Base-by-base conservation (phyloP, 768 basidiomycete genomes). In the Stropharia rugosoannulata region DNA sequence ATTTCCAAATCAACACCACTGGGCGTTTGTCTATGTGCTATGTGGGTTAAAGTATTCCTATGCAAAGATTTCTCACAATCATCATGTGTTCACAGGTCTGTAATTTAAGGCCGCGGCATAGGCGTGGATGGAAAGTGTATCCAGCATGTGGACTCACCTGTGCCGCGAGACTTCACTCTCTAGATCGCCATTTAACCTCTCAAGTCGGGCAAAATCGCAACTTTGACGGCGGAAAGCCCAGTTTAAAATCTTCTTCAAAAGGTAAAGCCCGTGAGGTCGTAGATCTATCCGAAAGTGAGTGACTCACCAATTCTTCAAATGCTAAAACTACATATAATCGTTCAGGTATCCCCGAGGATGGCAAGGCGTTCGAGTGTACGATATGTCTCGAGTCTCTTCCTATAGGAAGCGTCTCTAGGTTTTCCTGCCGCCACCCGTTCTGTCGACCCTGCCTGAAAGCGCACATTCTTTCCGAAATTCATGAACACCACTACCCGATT, bases 401-500 rank as follows among this genome's bases (percentile, higher is more conserved):
- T 22, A 18, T 46, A 15, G 58, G 60, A 29, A 39, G 59, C 16
- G 16, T 65, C 15, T 51, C 54, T 22, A 55, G 42, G 50, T 51
- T 84, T 70, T 19, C 64, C 18, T 88, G 86, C 59, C 56, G 61
- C 8, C 85, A 88, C 59, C 55, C 54, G 19, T 80, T 81, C 62
- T 88, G 87, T 64, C 70, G 83, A 48, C 58, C 67, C 4, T 88
- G 87, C 62, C 58, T 86, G 48, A 68, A 65, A 54, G 58, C 58
- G 3, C 75, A 81, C 47, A 68, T 81, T 10, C 54, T 57, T 13
- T 68, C 73, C 5, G 76, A 76, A 65, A 68, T 87, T 16, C 66
- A 69, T 4, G 76, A 81, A 37, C 78, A 75, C 42, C 75, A 73
- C 12, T 86, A 79, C 49, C 87, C 86, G 1, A 77, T 88, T 47